These are phyloP conservation scores for Endoconidiophora laricicola DNA, from an alignment of 2,329 filamentous ascomycete genomes.

Conservation along the genomic window DNA sequence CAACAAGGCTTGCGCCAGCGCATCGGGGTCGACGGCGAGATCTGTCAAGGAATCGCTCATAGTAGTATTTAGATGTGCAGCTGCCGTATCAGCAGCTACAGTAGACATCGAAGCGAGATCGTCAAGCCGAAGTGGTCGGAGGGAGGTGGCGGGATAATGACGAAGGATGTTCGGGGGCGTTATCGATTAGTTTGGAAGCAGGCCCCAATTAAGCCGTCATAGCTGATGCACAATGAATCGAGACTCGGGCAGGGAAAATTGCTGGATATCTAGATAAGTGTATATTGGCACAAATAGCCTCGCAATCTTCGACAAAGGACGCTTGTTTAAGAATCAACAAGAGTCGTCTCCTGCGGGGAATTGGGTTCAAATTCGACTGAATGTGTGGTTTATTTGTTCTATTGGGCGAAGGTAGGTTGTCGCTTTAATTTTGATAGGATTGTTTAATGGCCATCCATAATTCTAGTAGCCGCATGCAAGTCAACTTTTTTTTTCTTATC, in stretches of 20 bases:
- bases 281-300: background rate
- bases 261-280: background rate
- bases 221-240: background rate
- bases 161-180: background rate
- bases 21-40: conserved; percentile 11
- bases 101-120: conserved; percentile 7
- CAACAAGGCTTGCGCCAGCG: conserved; percentile 12
- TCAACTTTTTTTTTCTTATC: conserved; percentile 12
- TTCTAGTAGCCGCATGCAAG: conserved; percentile 2
- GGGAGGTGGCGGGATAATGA: background rate
- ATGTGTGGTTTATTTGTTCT: background rate
- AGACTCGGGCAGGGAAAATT: conserved; percentile 2
- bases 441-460: conserved; percentile 5
- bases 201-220: conserved; percentile 12
- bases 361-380: background rate
- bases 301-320: conserved; percentile 11
- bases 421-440: background rate
- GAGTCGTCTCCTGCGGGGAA: conserved; percentile 11
- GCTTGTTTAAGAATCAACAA: background rate
- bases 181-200: conserved; percentile 5
- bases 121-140: background rate
- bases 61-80: conserved; percentile 5
- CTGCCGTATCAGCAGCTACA: conserved; percentile 7
- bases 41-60: conserved; percentile 2
- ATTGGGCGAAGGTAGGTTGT: no score